These are phyloP conservation scores for Stagonosporopsis chrysanthemi DNA, from an alignment of 2,329 filamentous ascomycete genomes.

Conservation along the genomic window DNA sequence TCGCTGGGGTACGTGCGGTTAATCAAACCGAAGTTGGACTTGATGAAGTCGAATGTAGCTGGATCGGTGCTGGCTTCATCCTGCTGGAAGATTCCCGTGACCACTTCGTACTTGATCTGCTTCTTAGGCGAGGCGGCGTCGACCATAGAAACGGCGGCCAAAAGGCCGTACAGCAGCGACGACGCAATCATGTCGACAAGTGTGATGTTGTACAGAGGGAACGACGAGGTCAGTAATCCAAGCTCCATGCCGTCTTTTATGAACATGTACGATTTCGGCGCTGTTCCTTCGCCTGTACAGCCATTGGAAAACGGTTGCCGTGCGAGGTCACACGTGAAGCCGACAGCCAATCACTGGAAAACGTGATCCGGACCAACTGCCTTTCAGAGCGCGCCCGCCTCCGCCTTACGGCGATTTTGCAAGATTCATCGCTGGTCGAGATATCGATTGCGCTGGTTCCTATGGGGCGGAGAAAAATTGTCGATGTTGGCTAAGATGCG, in stretches of 20 bases:
- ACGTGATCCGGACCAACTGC: slow-evolving; percentile 35
- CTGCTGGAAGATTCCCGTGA: slow-evolving; percentile 70
- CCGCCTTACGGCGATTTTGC: slow-evolving; percentile 8
- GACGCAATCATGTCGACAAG: slow-evolving; percentile 25
- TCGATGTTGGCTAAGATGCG: not conserved
- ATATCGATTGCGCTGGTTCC: not conserved
- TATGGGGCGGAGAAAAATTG: not conserved
- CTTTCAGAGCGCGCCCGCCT: not conserved
- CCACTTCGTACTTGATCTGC: slow-evolving; percentile 66
- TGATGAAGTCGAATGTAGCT: slow-evolving; percentile 57
- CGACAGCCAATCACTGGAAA: slow-evolving; percentile 33
- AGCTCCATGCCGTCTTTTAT: slow-evolving; percentile 19
- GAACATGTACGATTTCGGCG: not conserved
- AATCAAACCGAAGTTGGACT: slow-evolving; percentile 70
- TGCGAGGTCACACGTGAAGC: slow-evolving; percentile 1
- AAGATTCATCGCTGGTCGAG: slow-evolving; percentile 10
- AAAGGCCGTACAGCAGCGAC: slow-evolving; percentile 26
- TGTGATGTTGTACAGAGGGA: not conserved
- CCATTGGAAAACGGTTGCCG: slow-evolving; percentile 3
- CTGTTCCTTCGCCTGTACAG: slow-evolving; percentile 1
- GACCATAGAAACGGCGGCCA: slow-evolving; percentile 27
- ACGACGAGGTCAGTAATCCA: not conserved
- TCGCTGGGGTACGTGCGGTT: slow-evolving; percentile 68
- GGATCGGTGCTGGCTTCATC: slow-evolving; percentile 65
- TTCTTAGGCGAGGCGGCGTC: slow-evolving; percentile 26